Conservation (phyloP, 495 filamentous ascomycete genomes). For the Lindgomyces ingoldianus region DNA sequence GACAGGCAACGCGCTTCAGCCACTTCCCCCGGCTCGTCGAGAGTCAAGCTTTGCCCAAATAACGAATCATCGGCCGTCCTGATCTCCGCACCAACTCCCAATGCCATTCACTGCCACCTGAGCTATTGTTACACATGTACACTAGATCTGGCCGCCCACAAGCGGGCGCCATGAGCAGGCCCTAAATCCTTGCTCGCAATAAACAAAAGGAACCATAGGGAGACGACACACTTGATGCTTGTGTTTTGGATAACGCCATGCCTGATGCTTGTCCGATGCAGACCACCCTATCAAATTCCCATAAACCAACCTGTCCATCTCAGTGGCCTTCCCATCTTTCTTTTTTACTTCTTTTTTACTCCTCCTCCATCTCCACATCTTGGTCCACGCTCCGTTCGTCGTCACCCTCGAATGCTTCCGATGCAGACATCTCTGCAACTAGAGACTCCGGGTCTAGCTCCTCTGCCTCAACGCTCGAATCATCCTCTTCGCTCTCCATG, state of each 20-base stretch:
- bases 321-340: background rate
- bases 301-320: background rate
- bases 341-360: background rate
- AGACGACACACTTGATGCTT: background rate
- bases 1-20: too few species aligned
- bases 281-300: conserved; percentile 2
- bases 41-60: background rate
- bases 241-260: conserved; percentile 23
- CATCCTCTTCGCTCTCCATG: background rate
- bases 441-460: background rate
- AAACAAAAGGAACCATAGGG: conserved; percentile 6
- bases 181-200: background rate
- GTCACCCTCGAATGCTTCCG: background rate
- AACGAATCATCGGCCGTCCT: too few species aligned
- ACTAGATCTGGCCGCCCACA: background rate
- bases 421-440: background rate
- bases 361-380: conserved; percentile 33
- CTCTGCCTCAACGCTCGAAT: conserved; percentile 4
- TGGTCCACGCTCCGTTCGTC: conserved; percentile 19
- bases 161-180: too few species aligned
- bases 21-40: background rate
- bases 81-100: background rate
- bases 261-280: conserved; percentile 19
- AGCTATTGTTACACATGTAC: background rate
- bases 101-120: background rate